Evolutionary conservation across 2,329 filamentous ascomycete species (phyloP), one percentile per base, ranked within the genome.

Genomic region (Fusarium sp.): DNA sequence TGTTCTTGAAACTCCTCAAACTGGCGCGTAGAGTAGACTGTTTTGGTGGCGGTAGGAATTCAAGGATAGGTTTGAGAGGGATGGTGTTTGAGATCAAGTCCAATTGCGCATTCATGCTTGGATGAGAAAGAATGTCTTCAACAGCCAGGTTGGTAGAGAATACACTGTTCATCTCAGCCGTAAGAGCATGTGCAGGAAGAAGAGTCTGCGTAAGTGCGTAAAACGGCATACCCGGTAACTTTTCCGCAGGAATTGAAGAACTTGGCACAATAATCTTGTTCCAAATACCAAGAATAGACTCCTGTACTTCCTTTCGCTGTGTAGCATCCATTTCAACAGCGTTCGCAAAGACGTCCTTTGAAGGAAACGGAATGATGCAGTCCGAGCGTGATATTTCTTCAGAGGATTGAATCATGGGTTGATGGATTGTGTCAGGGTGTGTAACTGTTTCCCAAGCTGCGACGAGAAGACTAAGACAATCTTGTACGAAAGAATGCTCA

Each of bases 201-300:
- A 87, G 77, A 3, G 83, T 84, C 10, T 82, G 82, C 76, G 83
- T 85, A 14, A 87, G 80, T 48, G 85, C 81, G 71, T 84, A 87
- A 73, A 87, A 87, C 0, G 83, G 81, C 0, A 84, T 81, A 3
- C 80, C 80, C 34, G 82, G 81, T 7, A 85, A 76, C 45, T 83
- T 78, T 2, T 75, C 74, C n/a, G 82, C 78, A 0, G 83, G 77
- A 0, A 85, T 79, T 4, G 82, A 72, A 0, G 76, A 67, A 1
- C 79, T 71, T 0, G 83, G 79, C 28, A 82, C 80, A 8, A 87
- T 78, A 5, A 84, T 76, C 4, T 80, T 74, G 3, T 80, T 77
- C 86, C 86, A 87, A 1, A 81, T 81, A 1, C 78, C 71, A 1
- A 79, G 75, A 55, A 87, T 83, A 25, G 80, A 74, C 0, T 75